phyloP scores from a whole-genome alignment of 1,284 basidiomycete genomes.

The Tilletia caries region DNA sequence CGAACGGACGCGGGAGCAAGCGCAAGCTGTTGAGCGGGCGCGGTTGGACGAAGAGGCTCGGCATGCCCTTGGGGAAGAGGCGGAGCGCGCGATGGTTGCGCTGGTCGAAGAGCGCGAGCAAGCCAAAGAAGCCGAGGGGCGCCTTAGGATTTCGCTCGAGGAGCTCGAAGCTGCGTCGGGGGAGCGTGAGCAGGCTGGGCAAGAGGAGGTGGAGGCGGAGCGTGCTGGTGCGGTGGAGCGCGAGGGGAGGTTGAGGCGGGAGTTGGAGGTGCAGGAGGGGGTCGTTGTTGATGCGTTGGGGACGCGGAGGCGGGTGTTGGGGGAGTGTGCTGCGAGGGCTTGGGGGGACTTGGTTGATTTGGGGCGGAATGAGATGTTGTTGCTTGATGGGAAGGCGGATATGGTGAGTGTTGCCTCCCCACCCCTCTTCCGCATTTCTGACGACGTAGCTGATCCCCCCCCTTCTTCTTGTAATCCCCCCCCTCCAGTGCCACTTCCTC shows the following conservation, averaged over 20 bases:
- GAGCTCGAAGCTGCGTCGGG: not conserved
- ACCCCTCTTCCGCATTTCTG: too few relatives aligned
- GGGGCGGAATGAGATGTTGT: slow-evolving; percentile 69
- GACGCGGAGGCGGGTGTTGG: not conserved
- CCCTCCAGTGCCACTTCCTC: not conserved
- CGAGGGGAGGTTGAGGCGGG: slow-evolving; percentile 77
- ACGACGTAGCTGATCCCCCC: too few relatives aligned
- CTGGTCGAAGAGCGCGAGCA: slow-evolving; percentile 4
- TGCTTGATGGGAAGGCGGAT: slow-evolving; percentile 85
- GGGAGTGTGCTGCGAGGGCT: slow-evolving; percentile 62
- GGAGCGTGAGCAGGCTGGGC: not conserved
- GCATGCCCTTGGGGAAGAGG: slow-evolving; percentile 3
- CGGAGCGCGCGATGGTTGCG: slow-evolving; percentile 6
- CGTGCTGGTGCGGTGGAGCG: slow-evolving; percentile 58
- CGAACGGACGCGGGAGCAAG: not conserved
- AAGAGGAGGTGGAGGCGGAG: not conserved
- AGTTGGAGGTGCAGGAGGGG: slow-evolving; percentile 66
- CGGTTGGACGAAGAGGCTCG: slow-evolving; percentile 9
- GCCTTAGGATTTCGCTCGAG: not conserved
- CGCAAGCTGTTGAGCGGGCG: slow-evolving; percentile 3
- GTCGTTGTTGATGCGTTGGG: slow-evolving; percentile 75
- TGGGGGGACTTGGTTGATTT: slow-evolving; percentile 78
- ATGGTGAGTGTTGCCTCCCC: slow-evolving; percentile 62
- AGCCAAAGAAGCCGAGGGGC: not conserved
- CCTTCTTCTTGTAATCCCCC: slow-evolving; percentile 3